Base-by-base conservation (phyloP, 306 rosid species). In the Leucaena leucocephala region DNA sequence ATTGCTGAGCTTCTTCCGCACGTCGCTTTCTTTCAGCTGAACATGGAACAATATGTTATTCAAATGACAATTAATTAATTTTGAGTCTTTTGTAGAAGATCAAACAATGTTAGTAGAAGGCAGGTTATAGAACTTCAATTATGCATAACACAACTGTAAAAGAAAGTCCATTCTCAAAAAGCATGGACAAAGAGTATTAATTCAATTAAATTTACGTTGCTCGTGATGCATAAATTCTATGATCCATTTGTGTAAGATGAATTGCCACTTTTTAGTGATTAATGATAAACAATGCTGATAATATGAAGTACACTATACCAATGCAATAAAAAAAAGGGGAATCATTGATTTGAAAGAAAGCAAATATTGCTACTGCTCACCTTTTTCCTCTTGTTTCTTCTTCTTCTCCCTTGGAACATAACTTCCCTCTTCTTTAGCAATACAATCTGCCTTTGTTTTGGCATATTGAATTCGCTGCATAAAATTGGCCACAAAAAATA, bases 331-430 rank as follows among this genome's bases (percentile, higher is more conserved):
- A 77, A 52, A 76, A n/a, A 5, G 21, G 73, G n/a, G 67, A 68
- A 27, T 57, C 1, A 44, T 3, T 36, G 33, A 42, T 15, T 45
- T 36, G 14, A 68, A 12, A 68, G 19, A 34, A 42, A 44, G 7
- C 55, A 65, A 7, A 84, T 77, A 75, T 39, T 55, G 81, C 50
- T 42, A 46, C 48, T n/a, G 21, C 45, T 87, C 71, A 95, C 99
- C 98, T 90, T 93, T 95, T 83, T 95, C 99, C 80, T 93, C 99
- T 82, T 83, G 98, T 89, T 93, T 95, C 96, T 87, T 95, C 75
- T 95, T 92, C 98, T 95, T 95, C 21, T 95, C 98, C 81, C 97
- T 92, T 54, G 98, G 98, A 83, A 90, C 96, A 83, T 71, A 93
- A 82, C 87, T 95, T 83, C 99, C 99, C 57, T 95, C 99, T 77